A percentile compares a stretch with the other conserved stretches of the same genome.
Evolutionary conservation across 2,329 filamentous ascomycete species (phyloP).

Genomic region (Verticillium isaacii): DNA sequence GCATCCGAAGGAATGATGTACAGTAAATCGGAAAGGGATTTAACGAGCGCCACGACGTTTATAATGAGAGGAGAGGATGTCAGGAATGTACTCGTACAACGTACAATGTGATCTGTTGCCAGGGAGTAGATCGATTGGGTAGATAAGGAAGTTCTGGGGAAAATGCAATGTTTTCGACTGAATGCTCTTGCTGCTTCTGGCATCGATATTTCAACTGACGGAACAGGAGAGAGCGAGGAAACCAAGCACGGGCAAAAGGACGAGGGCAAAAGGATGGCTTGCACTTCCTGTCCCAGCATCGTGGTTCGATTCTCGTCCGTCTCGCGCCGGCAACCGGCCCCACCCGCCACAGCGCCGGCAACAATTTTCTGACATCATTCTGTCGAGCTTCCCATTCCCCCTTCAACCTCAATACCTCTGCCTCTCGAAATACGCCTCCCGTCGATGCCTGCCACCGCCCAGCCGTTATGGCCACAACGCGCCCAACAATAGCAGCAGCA

Average conservation of each 20-base stretch:
- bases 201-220: no score
- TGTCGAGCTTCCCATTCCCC: background rate
- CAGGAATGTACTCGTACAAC: background rate
- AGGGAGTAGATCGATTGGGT: no score
- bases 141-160: no score
- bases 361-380: background rate
- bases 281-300: background rate
- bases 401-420: background rate
- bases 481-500: background rate
- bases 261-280: no score
- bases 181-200: no score
- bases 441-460: background rate
- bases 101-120: background rate
- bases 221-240: no score
- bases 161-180: no score
- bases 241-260: no score
- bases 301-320: background rate
- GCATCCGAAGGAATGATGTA: constrained; percentile 32
- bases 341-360: background rate
- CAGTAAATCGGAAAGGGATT: background rate
- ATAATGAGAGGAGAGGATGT: background rate
- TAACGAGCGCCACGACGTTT: background rate
- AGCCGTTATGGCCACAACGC: background rate
- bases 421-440: background rate
- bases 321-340: background rate